A percentile compares a stretch with the other conserved stretches of the same genome.
Evolutionary conservation across 371 early-diverging fungal genomes (phyloP).

Genomic region (Gilbertella persicaria): DNA sequence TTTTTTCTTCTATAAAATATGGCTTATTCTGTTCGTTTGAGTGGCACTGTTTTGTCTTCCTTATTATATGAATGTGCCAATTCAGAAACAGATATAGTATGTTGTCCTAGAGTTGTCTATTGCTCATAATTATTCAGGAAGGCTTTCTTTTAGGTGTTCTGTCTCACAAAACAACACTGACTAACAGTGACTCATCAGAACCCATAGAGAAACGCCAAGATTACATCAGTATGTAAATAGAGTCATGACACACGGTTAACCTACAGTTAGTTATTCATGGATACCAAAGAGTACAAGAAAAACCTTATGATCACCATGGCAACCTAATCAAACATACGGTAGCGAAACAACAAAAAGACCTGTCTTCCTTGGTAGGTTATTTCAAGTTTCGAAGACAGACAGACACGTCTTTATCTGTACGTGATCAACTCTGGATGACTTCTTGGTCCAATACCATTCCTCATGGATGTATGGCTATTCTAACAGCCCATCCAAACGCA

Average conservation of each 20-base stretch:
- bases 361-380: slow-evolving; percentile 18
- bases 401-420: slow-evolving; percentile 8
- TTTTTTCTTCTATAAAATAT: no score
- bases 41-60: slow-evolving; percentile 25
- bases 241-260: background rate
- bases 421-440: slow-evolving; percentile 19
- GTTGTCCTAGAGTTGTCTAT: background rate
- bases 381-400: slow-evolving; percentile 21
- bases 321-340: slow-evolving; percentile 2
- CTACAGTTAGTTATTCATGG: slow-evolving; percentile 25
- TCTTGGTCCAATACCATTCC: slow-evolving; percentile 12
- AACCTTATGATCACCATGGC: slow-evolving; percentile 19
- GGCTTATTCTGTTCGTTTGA: slow-evolving; percentile 23
- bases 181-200: slow-evolving; percentile 20
- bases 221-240: slow-evolving; percentile 15
- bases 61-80: slow-evolving; percentile 27
- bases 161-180: slow-evolving; percentile 10
- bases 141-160: slow-evolving; percentile 22
- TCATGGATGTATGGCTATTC: slow-evolving; percentile 22
- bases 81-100: slow-evolving; percentile 19
- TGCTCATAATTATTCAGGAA: slow-evolving; percentile 18
- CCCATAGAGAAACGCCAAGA: slow-evolving; percentile 19
- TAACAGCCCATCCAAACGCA: slow-evolving; percentile 5
- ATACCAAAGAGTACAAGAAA: slow-evolving; percentile 15
- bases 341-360: slow-evolving; percentile 2